phyloP scores from a whole-genome alignment of 306 rosid genomes.

The Casuarina cunninghamiana region DNA sequence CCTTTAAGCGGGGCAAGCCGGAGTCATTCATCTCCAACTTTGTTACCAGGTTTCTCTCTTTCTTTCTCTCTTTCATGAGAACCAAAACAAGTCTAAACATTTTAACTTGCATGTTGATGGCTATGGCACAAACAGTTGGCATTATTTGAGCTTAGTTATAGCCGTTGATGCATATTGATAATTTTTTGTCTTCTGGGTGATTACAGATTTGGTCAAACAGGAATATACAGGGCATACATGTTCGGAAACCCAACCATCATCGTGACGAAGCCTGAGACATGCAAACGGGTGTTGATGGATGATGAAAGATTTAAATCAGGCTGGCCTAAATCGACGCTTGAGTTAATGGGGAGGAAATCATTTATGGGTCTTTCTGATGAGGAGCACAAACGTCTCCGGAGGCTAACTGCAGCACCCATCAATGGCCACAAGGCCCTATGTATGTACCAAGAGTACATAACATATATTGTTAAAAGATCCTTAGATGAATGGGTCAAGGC shows the following conservation, averaged over 20 bases:
- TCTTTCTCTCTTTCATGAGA: not conserved
- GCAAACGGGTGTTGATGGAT: slow-evolving; percentile 68
- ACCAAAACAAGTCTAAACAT: no score
- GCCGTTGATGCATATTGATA: no score
- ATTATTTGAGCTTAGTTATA: no score
- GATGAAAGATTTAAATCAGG: slow-evolving; percentile 67
- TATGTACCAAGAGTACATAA: slow-evolving; percentile 59
- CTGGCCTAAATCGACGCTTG: slow-evolving; percentile 76
- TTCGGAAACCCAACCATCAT: slow-evolving; percentile 75
- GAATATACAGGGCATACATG: slow-evolving; percentile 77
- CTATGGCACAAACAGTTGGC: no score
- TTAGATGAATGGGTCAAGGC: slow-evolving; percentile 61
- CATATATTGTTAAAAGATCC: slow-evolving; percentile 41
- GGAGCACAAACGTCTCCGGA: slow-evolving; percentile 78
- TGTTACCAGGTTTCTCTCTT: slow-evolving; percentile 45
- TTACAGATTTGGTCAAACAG: slow-evolving; percentile 64
- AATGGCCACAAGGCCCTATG: slow-evolving; percentile 75
- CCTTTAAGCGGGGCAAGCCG: slow-evolving; percentile 33
- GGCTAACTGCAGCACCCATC: slow-evolving; percentile 71
- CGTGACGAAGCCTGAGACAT: slow-evolving; percentile 66
- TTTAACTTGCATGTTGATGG: no score
- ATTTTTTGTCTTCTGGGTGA: no score
- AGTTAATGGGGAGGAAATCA: slow-evolving; percentile 79
- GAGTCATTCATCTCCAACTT: slow-evolving; percentile 38
- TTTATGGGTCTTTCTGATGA: slow-evolving; percentile 58